Evolutionary conservation across 805 yeast species (phyloP), one percentile per base, ranked within the genome.

Genomic region (Candida alai): DNA sequence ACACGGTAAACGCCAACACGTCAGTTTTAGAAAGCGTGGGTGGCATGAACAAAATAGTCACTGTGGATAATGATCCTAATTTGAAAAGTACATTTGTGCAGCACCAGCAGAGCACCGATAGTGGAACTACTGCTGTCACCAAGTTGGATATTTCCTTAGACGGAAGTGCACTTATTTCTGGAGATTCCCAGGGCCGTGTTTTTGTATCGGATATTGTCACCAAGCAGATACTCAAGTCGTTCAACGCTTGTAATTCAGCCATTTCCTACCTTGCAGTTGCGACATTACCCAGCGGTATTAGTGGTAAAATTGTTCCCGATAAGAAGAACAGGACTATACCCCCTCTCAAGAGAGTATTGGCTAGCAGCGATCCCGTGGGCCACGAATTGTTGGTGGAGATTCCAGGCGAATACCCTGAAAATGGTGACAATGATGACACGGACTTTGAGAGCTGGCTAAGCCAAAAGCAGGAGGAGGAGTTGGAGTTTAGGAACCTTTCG

Each of bases 131-230:
- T 5, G 40, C 50, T 2, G 74, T 84, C 2, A 74, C 85, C 0
- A 60, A 74, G 24, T 44, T 88, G 33, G 65, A 62, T 2, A 56
- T 84, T 2, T 77, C 88, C 5, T 61, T 83, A 49, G 97, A 89
- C 52, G 95, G 90, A 4, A 76, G 89, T 12, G 55, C 64, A 23
- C 48, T 89, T 5, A 62, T 83, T 3, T 74, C 87, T 5, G 97
- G 96, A 22, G 94, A 85, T 51, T 55, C 70, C 0, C 49, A 46
- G n/a, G 97, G 97, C 1, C 67, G 73, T 19, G 75, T 85, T 2
- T 72, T 73, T 25, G 68, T 80, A 1, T 72, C 80, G 46, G 97
- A 90, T 55, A 65, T 80, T 5, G 73, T 68, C 11, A 78, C 90
- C 1, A 79, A 74, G 49, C 93, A 84, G 56, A 76, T 78, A 12